Evolutionary conservation across 768 basidiomycete genomes (phyloP).

Genomic region (Ramaria rubella): DNA sequence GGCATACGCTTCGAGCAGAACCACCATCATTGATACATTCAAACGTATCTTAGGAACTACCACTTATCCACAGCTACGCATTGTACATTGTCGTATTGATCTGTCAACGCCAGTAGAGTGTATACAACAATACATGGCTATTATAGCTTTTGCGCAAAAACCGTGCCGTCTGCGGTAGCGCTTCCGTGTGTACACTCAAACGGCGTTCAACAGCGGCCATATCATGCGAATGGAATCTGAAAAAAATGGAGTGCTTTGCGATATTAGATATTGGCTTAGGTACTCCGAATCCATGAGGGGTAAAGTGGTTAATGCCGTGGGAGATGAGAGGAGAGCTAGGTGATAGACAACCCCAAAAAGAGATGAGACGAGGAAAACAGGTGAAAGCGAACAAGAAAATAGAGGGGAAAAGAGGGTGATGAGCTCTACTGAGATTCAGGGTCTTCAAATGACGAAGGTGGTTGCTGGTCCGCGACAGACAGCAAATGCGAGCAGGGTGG

Average conservation of each 20-base stretch:
- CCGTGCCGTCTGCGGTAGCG: neutral
- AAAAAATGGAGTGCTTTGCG: slow-evolving; percentile 8
- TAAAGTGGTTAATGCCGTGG: slow-evolving; percentile 11
- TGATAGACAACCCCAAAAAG: slow-evolving; percentile 5
- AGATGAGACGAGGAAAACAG: slow-evolving; percentile 22
- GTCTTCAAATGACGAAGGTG: slow-evolving; percentile 9
- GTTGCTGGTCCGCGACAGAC: slow-evolving; percentile 73
- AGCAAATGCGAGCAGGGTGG: slow-evolving; percentile 79
- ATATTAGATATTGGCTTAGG: slow-evolving; percentile 1
- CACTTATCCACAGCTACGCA: too few species aligned
- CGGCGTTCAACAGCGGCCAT: neutral
- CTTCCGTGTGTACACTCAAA: neutral
- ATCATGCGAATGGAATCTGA: slow-evolving; percentile 4
- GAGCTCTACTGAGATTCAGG: slow-evolving; percentile 12
- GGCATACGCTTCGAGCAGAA: slow-evolving; percentile 88
- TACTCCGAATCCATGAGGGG: slow-evolving; percentile 3
- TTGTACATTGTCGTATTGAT: neutral
- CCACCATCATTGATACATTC: slow-evolving; percentile 28
- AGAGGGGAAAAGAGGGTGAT: slow-evolving; percentile 9
- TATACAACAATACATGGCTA: slow-evolving; percentile 9
- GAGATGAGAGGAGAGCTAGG: neutral
- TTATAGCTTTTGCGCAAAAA: slow-evolving; percentile 2
- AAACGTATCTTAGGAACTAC: neutral
- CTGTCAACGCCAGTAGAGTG: neutral
- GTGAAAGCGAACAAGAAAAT: slow-evolving; percentile 17